Conservation (phyloP, 202 grass and related monocot species). For the Digitaria exilis region DNA sequence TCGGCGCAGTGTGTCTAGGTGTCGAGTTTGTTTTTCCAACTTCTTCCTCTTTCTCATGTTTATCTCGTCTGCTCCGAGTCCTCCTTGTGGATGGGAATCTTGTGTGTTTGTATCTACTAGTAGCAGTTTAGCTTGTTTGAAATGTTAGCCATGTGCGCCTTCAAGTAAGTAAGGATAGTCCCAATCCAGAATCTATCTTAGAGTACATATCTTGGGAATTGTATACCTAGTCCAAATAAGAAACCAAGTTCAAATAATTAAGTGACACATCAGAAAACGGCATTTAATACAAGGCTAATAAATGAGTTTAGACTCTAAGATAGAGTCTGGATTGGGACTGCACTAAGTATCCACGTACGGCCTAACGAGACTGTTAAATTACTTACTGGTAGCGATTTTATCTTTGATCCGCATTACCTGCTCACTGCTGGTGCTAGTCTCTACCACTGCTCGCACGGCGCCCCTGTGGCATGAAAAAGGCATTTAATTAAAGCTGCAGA, state of each 20-base stretch:
- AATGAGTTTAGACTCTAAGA: too few relatives aligned
- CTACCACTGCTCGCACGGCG: background rate
- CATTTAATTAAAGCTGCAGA: conserved; percentile 14
- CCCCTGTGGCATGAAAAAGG: background rate
- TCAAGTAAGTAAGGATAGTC: too few relatives aligned
- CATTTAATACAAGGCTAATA: too few relatives aligned
- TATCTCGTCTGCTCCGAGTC: background rate
- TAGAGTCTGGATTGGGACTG: too few relatives aligned
- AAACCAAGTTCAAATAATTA: too few relatives aligned
- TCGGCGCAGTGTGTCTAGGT: conserved; percentile 34
- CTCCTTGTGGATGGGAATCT: conserved; percentile 31
- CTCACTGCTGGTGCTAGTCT: too few relatives aligned
- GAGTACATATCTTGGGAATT: too few relatives aligned
- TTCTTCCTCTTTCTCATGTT: background rate
- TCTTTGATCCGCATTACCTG: background rate
- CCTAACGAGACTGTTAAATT: background rate
- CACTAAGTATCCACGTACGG: background rate
- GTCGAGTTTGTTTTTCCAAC: background rate
- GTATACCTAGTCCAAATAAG: too few relatives aligned
- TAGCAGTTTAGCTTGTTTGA: conserved; percentile 19
- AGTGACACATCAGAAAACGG: too few relatives aligned
- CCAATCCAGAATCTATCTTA: too few relatives aligned
- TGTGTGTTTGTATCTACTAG: background rate
- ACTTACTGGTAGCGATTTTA: background rate
- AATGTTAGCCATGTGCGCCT: conserved; percentile 22